Base-by-base conservation (phyloP, 805 yeast genomes). In the Nadsonia fulvescens region DNA sequence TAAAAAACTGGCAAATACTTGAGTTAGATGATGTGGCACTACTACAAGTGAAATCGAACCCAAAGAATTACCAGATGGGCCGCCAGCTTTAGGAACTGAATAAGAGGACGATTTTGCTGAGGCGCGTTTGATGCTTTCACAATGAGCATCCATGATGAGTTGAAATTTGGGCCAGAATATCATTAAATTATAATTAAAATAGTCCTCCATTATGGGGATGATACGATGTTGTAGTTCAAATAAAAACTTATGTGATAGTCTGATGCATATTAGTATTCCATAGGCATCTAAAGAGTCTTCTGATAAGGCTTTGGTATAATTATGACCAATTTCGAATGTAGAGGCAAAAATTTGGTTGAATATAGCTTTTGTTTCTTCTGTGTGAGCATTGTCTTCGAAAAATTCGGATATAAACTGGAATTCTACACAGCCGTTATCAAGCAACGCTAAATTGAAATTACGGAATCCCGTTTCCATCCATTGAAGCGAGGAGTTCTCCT, bases 101-200 rank as follows among this genome's bases (percentile, higher is more conserved):
- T 29, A 38, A 2, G 42, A 26, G 0, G 53, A 36, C 3, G 49
- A 36, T 44, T 49, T 53, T 11, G 62, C 32, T 37, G 56, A 24
- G 47, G 62, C 62, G 27, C 58, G 64, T 34, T 74, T 70, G 45
- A 81, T 52, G 25, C 70, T 65, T 12, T 70, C 75, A 38, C 93
- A 73, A 39, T 86, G 78, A 17, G 65, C 51, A 44, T 82, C 94
- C 21, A 83, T 62, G 17, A 79, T 55, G 23, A 58, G 60, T 40
- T 82, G 83, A 41, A 83, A 76, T 32, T 64, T 68, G 1, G 95
- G 93, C 96, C 96, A 89, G 23, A 86, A 51, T 3, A 63, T 46
- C 27, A 79, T 63, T 33, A 71, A 48, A 34, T 75, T 68, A 9
- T 66, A 55, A 37, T 75, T 70, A 35, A 74, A 57, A 44, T 74